Base-by-base conservation (phyloP, 495 filamentous ascomycete species). In the Lasiosphaeria ovina region DNA sequence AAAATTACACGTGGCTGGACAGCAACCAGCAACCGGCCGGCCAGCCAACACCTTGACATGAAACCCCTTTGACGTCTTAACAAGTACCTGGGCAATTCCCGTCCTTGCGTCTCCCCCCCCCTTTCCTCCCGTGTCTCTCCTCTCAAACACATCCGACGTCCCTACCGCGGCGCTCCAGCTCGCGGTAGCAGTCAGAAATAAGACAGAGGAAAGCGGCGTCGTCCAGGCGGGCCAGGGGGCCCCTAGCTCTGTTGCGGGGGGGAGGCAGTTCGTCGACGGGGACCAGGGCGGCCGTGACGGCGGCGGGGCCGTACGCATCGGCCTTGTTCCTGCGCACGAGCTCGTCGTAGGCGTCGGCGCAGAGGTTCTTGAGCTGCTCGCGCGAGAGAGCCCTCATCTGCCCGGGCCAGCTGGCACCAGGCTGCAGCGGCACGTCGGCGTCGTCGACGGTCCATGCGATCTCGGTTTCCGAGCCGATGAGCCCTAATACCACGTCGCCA, bases 321-420 rank as follows among this genome's bases (percentile, higher is more conserved):
- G 14, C 38, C 38, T 42, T 42, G 38, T 60, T 60, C 51, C 58
- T 6, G 42, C 58, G 3, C 2, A 60, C 58, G 16, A 60, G 34
- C 52, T 60, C 58, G 16, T 60, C 58, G 14, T 60, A 60, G 40
- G 55, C 5, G 17, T 60, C 58, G 3, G 44, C 42, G 35, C 51
- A 55, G 51, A 60, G 35, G 44, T 61, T 52, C 7, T 53, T 33
- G 6, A 61, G 36, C 45, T 45, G 44, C 17, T 33, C 10, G 3
- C 35, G 52, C 51, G 4, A 1, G 2, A 61, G 44, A 3, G 0
- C 6, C 35, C 10, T 6, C 14, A 61, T 48, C 35, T 49, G 38
- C 36, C 32, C 32, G 10, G 14, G n/a, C 9, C 12, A 3, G 3
- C 14, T 17, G 14, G 38, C 14, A 42, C 38, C 8, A 42, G 3